Percentiles rank a stretch among this genome's conserved stretches.
Conservation (phyloP, 495 filamentous ascomycete genomes). For the Sordaria brevicollis region DNA sequence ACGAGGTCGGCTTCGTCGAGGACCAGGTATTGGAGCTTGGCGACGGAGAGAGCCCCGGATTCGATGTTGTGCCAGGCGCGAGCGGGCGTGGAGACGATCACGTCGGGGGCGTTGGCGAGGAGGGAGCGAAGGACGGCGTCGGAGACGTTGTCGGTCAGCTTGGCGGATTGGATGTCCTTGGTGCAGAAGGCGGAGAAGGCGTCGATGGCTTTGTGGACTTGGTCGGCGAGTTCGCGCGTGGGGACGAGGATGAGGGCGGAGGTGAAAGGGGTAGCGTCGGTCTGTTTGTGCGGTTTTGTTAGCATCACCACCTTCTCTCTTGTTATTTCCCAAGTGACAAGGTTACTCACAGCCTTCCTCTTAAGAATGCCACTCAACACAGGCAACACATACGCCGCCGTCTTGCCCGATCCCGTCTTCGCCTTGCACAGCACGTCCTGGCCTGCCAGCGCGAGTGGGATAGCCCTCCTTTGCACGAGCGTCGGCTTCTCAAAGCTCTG, state of each 20-base stretch:
- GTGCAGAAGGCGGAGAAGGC: slow-evolving; percentile 71
- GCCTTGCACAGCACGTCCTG: slow-evolving; percentile 85
- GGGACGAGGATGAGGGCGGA: slow-evolving; percentile 82
- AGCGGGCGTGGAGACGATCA: slow-evolving; percentile 82
- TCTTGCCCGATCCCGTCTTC: slow-evolving; percentile 93
- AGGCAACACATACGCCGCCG: slow-evolving; percentile 91
- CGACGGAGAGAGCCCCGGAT: slow-evolving; percentile 54
- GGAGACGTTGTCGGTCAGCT: slow-evolving; percentile 79
- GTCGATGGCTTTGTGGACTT: slow-evolving; percentile 67
- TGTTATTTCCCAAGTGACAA: too few relatives aligned
- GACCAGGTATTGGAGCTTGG: slow-evolving; percentile 66
- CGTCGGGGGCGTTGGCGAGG: slow-evolving; percentile 77
- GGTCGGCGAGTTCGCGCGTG: slow-evolving; percentile 84
- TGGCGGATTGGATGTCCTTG: slow-evolving; percentile 69
- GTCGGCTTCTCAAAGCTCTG: slow-evolving; percentile 80
- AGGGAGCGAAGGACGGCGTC: slow-evolving; percentile 77
- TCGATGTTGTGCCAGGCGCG: slow-evolving; percentile 63
- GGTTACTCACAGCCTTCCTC: slow-evolving; percentile 53
- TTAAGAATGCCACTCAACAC: slow-evolving; percentile 72
- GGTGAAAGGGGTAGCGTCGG: slow-evolving; percentile 26
- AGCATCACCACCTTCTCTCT: not conserved
- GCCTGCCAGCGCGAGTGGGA: slow-evolving; percentile 82
- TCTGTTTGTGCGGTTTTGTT: slow-evolving; percentile 12
- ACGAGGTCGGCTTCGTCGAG: slow-evolving; percentile 94
- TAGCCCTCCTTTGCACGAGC: slow-evolving; percentile 72